These are phyloP conservation scores for Populus pruinosa DNA, from an alignment of 345 rosid species.

Conservation along the genomic window DNA sequence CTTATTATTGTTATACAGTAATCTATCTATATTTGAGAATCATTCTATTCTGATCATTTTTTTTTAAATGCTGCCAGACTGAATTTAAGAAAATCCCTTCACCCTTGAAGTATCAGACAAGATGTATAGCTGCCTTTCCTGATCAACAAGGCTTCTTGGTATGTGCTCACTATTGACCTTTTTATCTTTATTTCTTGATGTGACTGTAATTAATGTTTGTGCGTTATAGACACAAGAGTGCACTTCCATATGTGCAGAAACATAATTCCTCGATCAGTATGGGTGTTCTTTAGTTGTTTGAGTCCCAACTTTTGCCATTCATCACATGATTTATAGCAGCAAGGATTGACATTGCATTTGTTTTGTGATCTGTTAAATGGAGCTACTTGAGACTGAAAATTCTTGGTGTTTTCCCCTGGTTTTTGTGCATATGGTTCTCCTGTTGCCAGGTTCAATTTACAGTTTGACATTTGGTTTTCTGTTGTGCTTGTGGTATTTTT, in stretches of 20 bases:
- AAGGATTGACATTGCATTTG: background rate
- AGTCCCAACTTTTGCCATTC: background rate
- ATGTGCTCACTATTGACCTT: slow-evolving; percentile 14
- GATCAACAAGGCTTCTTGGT: slow-evolving; percentile 99
- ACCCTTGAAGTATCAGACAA: slow-evolving; percentile 91
- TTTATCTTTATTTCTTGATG: background rate
- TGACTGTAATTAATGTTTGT: background rate
- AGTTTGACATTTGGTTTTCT: background rate
- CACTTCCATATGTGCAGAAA: background rate
- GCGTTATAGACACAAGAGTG: background rate
- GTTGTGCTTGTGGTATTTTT: background rate
- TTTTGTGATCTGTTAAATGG: background rate
- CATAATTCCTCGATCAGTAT: background rate
- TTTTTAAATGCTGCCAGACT: slow-evolving; percentile 37
- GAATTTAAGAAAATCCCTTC: slow-evolving; percentile 87
- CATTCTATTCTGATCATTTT: slow-evolving; percentile 1
- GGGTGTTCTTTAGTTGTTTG: background rate
- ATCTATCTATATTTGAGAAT: background rate
- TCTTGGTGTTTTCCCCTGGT: background rate
- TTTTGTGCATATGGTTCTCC: background rate
- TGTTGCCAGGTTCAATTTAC: background rate
- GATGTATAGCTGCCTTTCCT: slow-evolving; percentile 96
- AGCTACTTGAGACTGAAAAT: background rate
- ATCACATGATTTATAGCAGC: background rate
- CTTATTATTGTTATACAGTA: background rate